Evolutionary conservation across 129 eudicot genomes (phyloP), one percentile per base, ranked within the genome.

Genomic region (Lonicera japonica): DNA sequence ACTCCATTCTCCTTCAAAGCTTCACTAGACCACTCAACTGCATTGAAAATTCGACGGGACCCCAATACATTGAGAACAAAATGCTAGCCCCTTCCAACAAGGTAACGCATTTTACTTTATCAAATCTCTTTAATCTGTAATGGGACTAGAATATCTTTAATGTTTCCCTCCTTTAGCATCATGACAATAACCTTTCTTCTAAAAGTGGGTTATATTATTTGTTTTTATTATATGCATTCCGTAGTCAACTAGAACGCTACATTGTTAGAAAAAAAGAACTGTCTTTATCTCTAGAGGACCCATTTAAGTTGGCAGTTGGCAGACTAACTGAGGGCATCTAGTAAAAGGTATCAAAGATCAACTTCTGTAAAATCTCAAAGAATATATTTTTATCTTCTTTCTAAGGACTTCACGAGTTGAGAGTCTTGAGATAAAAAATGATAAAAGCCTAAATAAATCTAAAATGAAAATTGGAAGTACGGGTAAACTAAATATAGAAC

Each of bases 1-100:
- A 23, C 24, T 29, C 36, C 36, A 29, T n/a, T 24, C 24, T 29
- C 36, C 36, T 1, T 47, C 24, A 25, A 22, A 38, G 41, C 45
- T 54, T 54, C 61, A 65, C 53, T 1, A 21, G 25, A 21, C 56
- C 67, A 63, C 67, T 63, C 67, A 47, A 63, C 45, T 63, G 67
- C 43, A 46, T 19, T n/a, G 7, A 64, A 50, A 64, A 64, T 51
- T 51, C 8, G 22, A 25, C 23, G 61, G 62, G 70, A 21, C 70
- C 70, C 9, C 52, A 39, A 66, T 25, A 15, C 20, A 10, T 20
- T 15, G 29, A 15, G 4, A 54, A 66, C 38, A 45, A 58, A 48
- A 41, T 14, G 21, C 20, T 22, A 41, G 55, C 53, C 63, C 24
- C 50, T 6, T 29, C 47, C 46, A 5, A 56, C 29, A 67, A 56